A percentile compares a stretch with the other conserved stretches of the same genome.
These are phyloP conservation scores for Yarrowia sp. DNA, from an alignment of 805 yeast genomes.

Conservation along the genomic window DNA sequence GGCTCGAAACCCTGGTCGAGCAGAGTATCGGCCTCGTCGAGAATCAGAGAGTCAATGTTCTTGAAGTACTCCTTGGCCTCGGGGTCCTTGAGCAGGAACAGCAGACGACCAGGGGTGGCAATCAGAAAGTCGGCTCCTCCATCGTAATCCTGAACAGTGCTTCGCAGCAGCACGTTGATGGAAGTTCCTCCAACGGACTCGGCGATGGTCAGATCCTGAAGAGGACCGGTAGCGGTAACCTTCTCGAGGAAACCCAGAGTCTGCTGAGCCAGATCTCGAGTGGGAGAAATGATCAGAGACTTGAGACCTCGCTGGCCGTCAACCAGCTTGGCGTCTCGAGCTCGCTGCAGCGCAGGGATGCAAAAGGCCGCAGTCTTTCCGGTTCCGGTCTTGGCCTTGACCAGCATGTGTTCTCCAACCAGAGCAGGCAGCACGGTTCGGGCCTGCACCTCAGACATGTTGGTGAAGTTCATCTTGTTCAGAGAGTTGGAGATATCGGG, in stretches of 20 bases:
- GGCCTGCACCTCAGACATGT: slow-evolving; percentile 42
- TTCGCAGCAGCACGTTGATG: slow-evolving; percentile 33
- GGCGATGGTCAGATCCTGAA: slow-evolving; percentile 42
- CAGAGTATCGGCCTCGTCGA: slow-evolving; percentile 90
- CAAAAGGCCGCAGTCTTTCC: slow-evolving; percentile 92
- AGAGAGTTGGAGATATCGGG: slow-evolving; percentile 1
- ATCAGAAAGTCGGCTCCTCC: slow-evolving; percentile 61
- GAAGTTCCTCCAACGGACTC: slow-evolving; percentile 68
- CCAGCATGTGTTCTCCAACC: slow-evolving; percentile 66
- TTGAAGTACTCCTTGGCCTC: slow-evolving; percentile 49
- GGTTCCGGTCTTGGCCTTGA: slow-evolving; percentile 92
- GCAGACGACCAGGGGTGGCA: slow-evolving; percentile 86
- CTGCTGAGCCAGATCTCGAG: slow-evolving; percentile 87
- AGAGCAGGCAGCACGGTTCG: slow-evolving; percentile 63
- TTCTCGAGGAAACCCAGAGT: slow-evolving; percentile 63
- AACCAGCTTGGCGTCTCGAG: slow-evolving; percentile 41
- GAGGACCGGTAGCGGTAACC: slow-evolving; percentile 41
- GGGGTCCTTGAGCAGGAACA: slow-evolving; percentile 55
- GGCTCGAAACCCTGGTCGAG: slow-evolving; percentile 77
- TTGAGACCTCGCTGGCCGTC: slow-evolving; percentile 45
- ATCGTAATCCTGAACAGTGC: slow-evolving; percentile 37
- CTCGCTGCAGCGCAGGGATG: slow-evolving; percentile 68
- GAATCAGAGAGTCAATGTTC: slow-evolving; percentile 60
- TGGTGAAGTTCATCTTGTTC: slow-evolving; percentile 32
- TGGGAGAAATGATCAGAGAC: slow-evolving; percentile 77